phyloP scores from a whole-genome alignment of 179 eudicot species.

The Nepenthes alata region DNA sequence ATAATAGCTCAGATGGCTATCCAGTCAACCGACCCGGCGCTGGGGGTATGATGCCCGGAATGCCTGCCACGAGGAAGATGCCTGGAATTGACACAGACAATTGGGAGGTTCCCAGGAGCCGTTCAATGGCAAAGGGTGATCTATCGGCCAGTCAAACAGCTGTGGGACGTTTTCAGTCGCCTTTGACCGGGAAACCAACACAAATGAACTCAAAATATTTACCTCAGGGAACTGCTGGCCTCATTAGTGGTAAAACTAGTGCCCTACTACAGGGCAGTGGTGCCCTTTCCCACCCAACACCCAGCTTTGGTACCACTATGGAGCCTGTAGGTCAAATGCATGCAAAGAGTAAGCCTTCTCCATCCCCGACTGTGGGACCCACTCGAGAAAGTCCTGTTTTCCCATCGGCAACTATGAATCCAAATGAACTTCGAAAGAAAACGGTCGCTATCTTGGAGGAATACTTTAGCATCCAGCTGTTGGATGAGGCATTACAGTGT shows the following conservation, averaged over 20 bases:
- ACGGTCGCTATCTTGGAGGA: constrained; percentile 73
- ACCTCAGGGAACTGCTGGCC: constrained; percentile 71
- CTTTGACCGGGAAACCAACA: constrained; percentile 39
- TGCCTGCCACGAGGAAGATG: constrained; percentile 83
- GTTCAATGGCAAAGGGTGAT: constrained; percentile 59
- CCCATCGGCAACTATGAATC: constrained; percentile 18
- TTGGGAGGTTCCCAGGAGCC: constrained; percentile 77
- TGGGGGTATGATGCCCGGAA: constrained; percentile 99
- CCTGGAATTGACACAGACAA: constrained; percentile 74
- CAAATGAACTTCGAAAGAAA: constrained; percentile 48
- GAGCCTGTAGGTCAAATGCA: constrained; percentile 29
- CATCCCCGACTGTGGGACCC: constrained; percentile 14
- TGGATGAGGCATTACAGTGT: constrained; percentile 80
- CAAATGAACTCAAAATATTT: constrained; percentile 43
- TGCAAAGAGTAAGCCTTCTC: constrained; percentile 14
- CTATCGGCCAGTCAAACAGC: constrained; percentile 15
- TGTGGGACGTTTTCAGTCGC: constrained; percentile 38
- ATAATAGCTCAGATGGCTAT: constrained; percentile 41
- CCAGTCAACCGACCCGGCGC: constrained; percentile 60
- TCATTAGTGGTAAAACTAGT: constrained; percentile 53
- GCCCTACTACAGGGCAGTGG: constrained; percentile 76
- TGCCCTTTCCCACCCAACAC: constrained; percentile 26
- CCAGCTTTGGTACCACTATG: constrained; percentile 22
- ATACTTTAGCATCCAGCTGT: constrained; percentile 47
- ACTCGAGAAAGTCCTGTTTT: constrained; percentile 13